phyloP scores from a whole-genome alignment of 164 flowering plant genomes.

The Euptelea pleiosperma region DNA sequence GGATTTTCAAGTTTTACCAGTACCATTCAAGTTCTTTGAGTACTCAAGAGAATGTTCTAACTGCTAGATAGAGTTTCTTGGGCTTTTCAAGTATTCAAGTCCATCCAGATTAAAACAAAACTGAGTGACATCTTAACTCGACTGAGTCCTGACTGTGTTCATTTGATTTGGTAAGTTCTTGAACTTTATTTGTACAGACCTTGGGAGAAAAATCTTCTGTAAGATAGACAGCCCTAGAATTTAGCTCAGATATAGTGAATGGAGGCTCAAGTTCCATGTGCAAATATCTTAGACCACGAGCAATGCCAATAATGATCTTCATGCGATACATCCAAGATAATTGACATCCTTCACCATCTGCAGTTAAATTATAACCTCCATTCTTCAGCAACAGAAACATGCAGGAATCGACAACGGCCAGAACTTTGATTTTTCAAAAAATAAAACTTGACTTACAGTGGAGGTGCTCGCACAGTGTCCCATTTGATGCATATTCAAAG shows the following conservation, averaged over 20 bases:
- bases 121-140: no score
- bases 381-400: constrained; percentile 7
- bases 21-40: no score
- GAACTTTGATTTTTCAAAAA: no score
- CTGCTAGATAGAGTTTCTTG: no score
- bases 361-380: constrained; percentile 10
- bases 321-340: constrained; percentile 87
- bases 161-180: no score
- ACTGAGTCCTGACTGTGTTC: no score
- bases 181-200: constrained; percentile 56
- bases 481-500: constrained; percentile 92
- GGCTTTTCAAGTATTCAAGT: no score
- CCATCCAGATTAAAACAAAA: no score
- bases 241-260: constrained; percentile 70
- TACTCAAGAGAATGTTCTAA: no score
- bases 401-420: not conserved
- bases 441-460: constrained; percentile 60
- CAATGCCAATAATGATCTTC: constrained; percentile 81
- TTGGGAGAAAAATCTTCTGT: constrained; percentile 93
- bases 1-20: no score
- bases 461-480: constrained; percentile 88
- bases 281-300: constrained; percentile 80
- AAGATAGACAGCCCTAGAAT: constrained; percentile 72
- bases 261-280: constrained; percentile 82
- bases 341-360: constrained; percentile 87